A percentile compares a stretch with the other conserved stretches of the same genome.
Evolutionary conservation across 441 rosid genomes (phyloP).

Genomic region (Cnidoscolus chayamansa): DNA sequence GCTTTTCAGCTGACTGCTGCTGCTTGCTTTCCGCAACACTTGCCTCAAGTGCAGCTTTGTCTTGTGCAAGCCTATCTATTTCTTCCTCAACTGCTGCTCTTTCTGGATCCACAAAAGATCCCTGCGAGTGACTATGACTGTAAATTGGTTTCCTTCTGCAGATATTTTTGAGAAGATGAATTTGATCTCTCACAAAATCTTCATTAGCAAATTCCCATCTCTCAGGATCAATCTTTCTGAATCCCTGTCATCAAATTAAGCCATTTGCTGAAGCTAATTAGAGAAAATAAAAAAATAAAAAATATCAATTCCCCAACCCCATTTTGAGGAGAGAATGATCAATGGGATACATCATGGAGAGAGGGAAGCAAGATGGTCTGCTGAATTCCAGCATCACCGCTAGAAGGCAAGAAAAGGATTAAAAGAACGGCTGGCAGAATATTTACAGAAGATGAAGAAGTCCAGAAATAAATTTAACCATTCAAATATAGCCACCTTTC

Average conservation of each 20-base stretch:
- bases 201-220: constrained; percentile 92
- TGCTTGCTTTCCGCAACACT: constrained; percentile 45
- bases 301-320: not conserved
- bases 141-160: constrained; percentile 86
- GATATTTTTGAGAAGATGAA: constrained; percentile 90
- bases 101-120: constrained; percentile 52
- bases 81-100: constrained; percentile 64
- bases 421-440: not conserved
- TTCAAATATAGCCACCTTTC: not conserved
- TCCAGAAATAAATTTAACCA: not conserved
- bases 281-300: not conserved
- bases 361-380: not conserved
- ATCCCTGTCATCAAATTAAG: constrained; percentile 54
- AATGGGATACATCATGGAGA: not conserved
- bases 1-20: constrained; percentile 52
- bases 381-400: not conserved
- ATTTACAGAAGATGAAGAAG: not conserved
- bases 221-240: constrained; percentile 86
- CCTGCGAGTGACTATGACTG: constrained; percentile 78
- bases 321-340: not conserved
- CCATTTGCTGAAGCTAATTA: not conserved
- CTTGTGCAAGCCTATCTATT: constrained; percentile 61
- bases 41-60: constrained; percentile 64
- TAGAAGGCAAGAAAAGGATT: no score
- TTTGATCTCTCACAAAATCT: constrained; percentile 72